Percentiles rank a stretch among this genome's conserved stretches.
phyloP scores from a whole-genome alignment of 352 stramenopile species.

The Phytophthora lateralis region DNA sequence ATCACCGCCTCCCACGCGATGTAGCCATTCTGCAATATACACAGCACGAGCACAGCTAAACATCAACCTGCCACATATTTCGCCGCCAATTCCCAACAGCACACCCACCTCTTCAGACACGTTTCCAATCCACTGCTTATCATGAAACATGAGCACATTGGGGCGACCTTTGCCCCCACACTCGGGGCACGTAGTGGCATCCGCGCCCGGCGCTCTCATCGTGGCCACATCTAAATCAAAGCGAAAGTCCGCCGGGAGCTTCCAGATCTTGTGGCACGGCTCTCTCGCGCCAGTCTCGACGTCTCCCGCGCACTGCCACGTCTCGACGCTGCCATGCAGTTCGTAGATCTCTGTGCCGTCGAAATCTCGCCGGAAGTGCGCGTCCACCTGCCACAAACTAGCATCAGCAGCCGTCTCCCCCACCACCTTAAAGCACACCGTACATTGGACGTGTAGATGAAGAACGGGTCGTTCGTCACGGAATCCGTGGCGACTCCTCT shows the following conservation, averaged over 20 bases:
- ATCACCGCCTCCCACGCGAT: conserved; percentile 80
- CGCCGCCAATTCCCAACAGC: not conserved
- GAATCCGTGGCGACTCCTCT: conserved; percentile 24
- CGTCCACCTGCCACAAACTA: conserved; percentile 66
- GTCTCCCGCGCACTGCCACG: conserved; percentile 72
- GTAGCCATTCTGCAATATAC: conserved; percentile 53
- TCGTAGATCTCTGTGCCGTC: conserved; percentile 82
- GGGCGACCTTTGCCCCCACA: conserved; percentile 77
- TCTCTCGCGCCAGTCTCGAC: conserved; percentile 38
- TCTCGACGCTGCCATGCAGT: conserved; percentile 88
- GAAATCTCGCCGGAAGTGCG: conserved; percentile 86
- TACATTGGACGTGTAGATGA: conserved; percentile 94
- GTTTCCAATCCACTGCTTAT: conserved; percentile 87
- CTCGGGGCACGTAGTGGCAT: conserved; percentile 45
- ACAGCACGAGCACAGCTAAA: not conserved
- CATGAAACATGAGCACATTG: conserved; percentile 93
- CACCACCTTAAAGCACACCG: not conserved
- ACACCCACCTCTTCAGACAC: conserved; percentile 55
- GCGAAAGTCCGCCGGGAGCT: conserved; percentile 48
- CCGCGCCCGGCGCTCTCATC: conserved; percentile 58
- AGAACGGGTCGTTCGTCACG: conserved; percentile 79
- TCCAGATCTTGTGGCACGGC: conserved; percentile 62
- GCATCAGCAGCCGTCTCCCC: not conserved
- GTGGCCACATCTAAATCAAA: conserved; percentile 71
- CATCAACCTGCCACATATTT: not conserved